Base-by-base conservation (phyloP, 1,284 basidiomycete species). In the Ustilago nuda region DNA sequence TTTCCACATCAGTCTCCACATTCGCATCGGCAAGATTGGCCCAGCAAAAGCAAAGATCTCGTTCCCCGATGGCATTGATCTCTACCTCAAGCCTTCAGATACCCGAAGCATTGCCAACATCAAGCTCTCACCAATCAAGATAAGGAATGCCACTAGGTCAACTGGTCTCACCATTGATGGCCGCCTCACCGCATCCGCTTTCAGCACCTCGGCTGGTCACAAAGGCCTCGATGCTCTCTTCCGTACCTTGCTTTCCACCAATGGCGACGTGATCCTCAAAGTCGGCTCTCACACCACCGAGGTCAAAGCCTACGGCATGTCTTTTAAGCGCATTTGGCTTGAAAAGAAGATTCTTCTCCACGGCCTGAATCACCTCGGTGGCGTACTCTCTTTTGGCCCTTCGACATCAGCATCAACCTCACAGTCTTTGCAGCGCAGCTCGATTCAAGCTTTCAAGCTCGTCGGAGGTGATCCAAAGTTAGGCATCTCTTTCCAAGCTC, bases 251-350 rank as follows among this genome's bases (percentile, higher is more conserved):
- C 17, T 78, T 3, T 51, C 62, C 12, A 46, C 69, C n/a, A 45
- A 37, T 11, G 62, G 55, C 9, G 7, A 48, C 1, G 61, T 66
- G 19, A 17, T 41, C 12, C 30, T 78, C 43, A 65, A 45, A 27
- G 60, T 75, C 9, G 62, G 51, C 36, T 63, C 79, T 8, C 23
- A 55, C 33, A 59, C 53, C 35, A 71, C 72, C 45, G 61, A 72
- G 51, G 66, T 82, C 60, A 80, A 78, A 43, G 80, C 78, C 15
- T 82, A 78, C 37, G 76, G 70, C n/a, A 65, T 82, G 66, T 65
- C 63, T 4, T 82, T 82, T 56, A 67, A 66, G 30, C 65, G 66
- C 30, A 67, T 82, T 13, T 11, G 23, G 15, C 39, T 82, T 17
- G 76, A 80, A 11, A 82, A 82, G 60, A 32, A 56, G 11, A 70